Evolutionary conservation across 495 filamentous ascomycete genomes (phyloP), one percentile per base, ranked within the genome.

Genomic region (Penicillium angulare): DNA sequence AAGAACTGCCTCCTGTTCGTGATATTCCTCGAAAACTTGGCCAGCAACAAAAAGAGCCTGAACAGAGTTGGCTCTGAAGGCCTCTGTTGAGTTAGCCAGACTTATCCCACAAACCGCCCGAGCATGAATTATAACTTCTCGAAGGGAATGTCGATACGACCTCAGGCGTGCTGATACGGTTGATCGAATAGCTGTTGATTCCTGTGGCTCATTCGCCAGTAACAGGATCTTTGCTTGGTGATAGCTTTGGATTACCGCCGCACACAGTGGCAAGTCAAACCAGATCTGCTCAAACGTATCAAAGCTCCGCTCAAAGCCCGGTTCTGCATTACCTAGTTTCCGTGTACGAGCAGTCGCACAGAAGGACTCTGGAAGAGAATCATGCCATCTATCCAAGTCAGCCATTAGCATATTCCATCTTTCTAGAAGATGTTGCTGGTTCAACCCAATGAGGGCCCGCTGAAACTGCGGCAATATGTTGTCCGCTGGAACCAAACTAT

Each of bases 31-130:
- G 32, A 64, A 54, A 13, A 60, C 47, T 35, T 64, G 57, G 0
- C 57, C 57, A 20, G 61, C 61, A 22, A 61, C 57, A 42, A 60
- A 64, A n/a, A 64, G 27, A 24, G 57, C 50, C 26, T 64, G 61
- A 13, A 64, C 51, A 27, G 61, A 56, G 33, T 64, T 48, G 5
- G 55, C 24, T 12, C 54, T 43, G 1, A 60, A 22, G 2, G 61
- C 24, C 41, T 61, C 57, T 7, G 57, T 46, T n/a, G 52, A 36
- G 43, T 48, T 53, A 0, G 57, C 54, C 23, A 61, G 52, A 27
- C 55, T 64, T 12, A 64, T 61, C 1, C 61, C 55, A 42, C 61
- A 64, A 4, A 58, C 52, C 20, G 60, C 46, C 3, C 57, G 31
- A 1, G 54, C 52, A 51, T 64, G 57, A 13, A 45, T 34, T 3